Evolutionary conservation across 345 rosid genomes (phyloP).

Genomic region (Sisymbrium irio): DNA sequence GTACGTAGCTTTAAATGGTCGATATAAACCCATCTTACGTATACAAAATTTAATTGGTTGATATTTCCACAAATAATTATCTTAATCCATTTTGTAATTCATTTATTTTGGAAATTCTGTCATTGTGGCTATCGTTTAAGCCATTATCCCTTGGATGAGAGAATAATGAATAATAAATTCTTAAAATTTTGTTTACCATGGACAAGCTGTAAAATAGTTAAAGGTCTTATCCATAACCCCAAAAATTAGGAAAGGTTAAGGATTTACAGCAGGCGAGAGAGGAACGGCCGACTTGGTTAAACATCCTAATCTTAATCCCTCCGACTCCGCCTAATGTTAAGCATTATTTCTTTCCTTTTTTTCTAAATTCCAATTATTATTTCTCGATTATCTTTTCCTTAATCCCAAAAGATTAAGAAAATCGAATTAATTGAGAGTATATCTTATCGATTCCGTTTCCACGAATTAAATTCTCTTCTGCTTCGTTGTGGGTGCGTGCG

Average conservation of each 20-base stretch:
- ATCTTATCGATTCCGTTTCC: conserved; percentile 18
- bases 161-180: neutral
- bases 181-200: conserved; percentile 7
- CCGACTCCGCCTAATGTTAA: conserved; percentile 21
- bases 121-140: conserved; percentile 3
- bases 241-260: conserved; percentile 21
- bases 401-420: conserved; percentile 1
- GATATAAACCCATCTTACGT: neutral
- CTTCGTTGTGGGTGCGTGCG: conserved; percentile 23
- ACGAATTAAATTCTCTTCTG: conserved; percentile 32
- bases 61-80: neutral
- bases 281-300: conserved; percentile 31
- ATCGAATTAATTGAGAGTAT: conserved; percentile 8
- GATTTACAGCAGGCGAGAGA: conserved; percentile 27
- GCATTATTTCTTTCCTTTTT: conserved; percentile 10
- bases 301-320: conserved; percentile 35
- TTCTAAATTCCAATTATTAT: neutral
- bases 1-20: neutral
- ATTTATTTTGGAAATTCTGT: neutral
- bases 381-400: conserved; percentile 18
- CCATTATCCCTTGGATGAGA: conserved; percentile 19
- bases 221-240: conserved; percentile 23
- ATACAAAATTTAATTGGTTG: neutral
- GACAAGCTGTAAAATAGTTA: conserved; percentile 16
- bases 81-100: neutral